Base-by-base conservation (phyloP, 495 filamentous ascomycete species). In the Penicillium verhagenii region DNA sequence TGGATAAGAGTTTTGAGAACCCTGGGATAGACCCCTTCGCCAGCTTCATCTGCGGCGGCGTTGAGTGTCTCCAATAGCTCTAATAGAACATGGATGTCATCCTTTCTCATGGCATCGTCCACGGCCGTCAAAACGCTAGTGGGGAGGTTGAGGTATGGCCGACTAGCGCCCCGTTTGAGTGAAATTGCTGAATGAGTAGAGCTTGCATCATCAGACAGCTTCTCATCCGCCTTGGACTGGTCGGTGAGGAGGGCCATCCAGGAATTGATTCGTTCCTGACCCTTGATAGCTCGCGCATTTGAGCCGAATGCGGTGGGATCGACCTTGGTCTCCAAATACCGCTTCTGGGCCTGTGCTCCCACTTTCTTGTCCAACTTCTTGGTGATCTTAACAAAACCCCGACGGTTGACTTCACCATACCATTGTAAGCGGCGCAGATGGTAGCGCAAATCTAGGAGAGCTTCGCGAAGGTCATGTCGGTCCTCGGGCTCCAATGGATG, bases 281-380 rank as follows among this genome's bases (percentile, higher is more conserved):
- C 76, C 39, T 83, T 73, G 23, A 77, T 74, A 6, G 90, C 83
- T 19, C 80, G 76, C 11, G 72, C 71, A 60, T 95, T 92, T 23
- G 86, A 90, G 11, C 91, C 90, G 70, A 97, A 98, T 0, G 86
- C 83, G 43, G 85, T 80, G 6, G 87, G 85, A 57, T 94, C 88
- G 26, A 98, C 93, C 74, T 94, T 95, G 16, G 88, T 87, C 44
- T 86, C 84, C 46, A 97, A 74, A 60, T 96, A 97, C 33, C 82
- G 81, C 57, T 88, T 82, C 71, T 96, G 92, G 0, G 87, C 86
- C 52, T 83, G 79, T 1, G 82, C 79, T 7, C 82, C 80, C 3
- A 96, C 78, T 71, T 92, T 96, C 74, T 96, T 96, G 74, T 96
- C 92, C 19, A 96, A 76, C 70, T 98, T 98, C 77, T 97, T 98